A percentile compares a stretch with the other conserved stretches of the same genome.
Conservation (phyloP, 1,284 basidiomycete genomes). For the Cryptococcus amylolentus region DNA sequence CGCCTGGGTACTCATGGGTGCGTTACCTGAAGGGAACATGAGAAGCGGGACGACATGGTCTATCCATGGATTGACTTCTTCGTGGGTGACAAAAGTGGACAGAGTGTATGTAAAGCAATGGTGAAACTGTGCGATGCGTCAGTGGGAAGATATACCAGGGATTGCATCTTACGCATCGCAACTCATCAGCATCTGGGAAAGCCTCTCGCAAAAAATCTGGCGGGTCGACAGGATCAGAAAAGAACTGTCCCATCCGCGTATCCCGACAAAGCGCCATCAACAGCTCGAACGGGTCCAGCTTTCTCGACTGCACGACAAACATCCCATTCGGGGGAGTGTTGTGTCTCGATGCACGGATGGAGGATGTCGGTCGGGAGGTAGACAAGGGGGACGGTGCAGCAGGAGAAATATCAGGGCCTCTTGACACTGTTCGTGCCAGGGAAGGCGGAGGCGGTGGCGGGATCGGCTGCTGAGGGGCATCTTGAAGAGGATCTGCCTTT, state of each 20-base stretch:
- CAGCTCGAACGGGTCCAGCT: slow-evolving; percentile 25
- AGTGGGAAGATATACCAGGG: background rate
- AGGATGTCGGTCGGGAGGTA: background rate
- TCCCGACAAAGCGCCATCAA: slow-evolving; percentile 35
- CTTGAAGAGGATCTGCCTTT: too few species aligned
- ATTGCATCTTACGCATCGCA: slow-evolving; percentile 28
- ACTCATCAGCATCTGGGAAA: slow-evolving; percentile 34
- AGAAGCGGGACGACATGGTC: slow-evolving; percentile 38
- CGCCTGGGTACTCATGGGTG: slow-evolving; percentile 27
- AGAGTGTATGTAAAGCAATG: slow-evolving; percentile 42
- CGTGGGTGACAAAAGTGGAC: slow-evolving; percentile 35
- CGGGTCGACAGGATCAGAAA: slow-evolving; percentile 26
- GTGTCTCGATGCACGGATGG: background rate
- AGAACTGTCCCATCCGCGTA: slow-evolving; percentile 41
- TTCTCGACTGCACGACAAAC: too few species aligned
- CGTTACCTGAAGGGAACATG: slow-evolving; percentile 29
- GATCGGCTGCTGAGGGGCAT: too few species aligned
- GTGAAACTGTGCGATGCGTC: slow-evolving; percentile 27
- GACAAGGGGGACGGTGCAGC: slow-evolving; percentile 2
- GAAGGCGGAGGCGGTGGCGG: slow-evolving; percentile 3
- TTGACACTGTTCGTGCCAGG: background rate
- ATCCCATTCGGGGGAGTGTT: too few species aligned
- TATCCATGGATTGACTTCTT: slow-evolving; percentile 42
- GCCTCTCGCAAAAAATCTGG: slow-evolving; percentile 35
- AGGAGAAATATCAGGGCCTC: background rate